A percentile compares a stretch with the other conserved stretches of the same genome.
phyloP scores from a whole-genome alignment of 1,284 basidiomycete species.

The Apiotrichum gracile region DNA sequence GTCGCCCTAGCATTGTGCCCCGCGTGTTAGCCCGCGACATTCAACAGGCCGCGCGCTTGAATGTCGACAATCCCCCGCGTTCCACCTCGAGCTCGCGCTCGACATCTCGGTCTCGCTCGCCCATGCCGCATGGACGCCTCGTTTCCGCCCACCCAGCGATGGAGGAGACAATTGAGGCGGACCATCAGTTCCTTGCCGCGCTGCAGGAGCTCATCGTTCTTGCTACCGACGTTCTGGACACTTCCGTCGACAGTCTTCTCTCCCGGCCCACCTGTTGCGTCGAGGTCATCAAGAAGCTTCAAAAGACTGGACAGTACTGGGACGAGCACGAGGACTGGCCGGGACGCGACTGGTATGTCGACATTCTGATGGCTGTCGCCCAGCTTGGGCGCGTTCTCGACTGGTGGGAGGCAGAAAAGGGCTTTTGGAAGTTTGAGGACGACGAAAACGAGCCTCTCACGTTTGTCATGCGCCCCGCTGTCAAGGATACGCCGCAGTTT shows the following conservation, averaged over 20 bases:
- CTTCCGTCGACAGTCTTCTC: conserved; percentile 77
- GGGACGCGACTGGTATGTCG: conserved; percentile 96
- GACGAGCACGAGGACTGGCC: conserved; percentile 98
- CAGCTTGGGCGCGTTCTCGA: conserved; percentile 93
- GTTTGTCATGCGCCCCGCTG: conserved; percentile 82
- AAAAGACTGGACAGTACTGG: conserved; percentile 88
- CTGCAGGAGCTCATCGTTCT: conserved; percentile 89
- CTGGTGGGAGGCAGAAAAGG: conserved; percentile 99
- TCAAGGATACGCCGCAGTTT: conserved; percentile 24
- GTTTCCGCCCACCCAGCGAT: conserved; percentile 11
- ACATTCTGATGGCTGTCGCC: conserved; percentile 91
- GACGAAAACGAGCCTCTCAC: conserved; percentile 71
- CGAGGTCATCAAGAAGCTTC: conserved; percentile 79
- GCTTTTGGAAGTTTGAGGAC: conserved; percentile 95
- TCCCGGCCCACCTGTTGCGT: conserved; percentile 78
- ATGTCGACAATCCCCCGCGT: background rate
- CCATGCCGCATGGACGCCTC: conserved; percentile 63
- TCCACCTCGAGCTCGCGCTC: conserved; percentile 86
- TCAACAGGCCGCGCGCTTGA: background rate
- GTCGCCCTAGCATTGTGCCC: conserved; percentile 36
- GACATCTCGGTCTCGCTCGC: conserved; percentile 90
- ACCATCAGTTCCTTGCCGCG: conserved; percentile 62
- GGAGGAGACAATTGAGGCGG: conserved; percentile 21
- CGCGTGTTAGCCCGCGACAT: conserved; percentile 31
- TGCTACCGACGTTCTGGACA: conserved; percentile 91